These are phyloP conservation scores for Kodamaea nitidulidarum DNA, from an alignment of 805 yeast genomes.

Conservation along the genomic window DNA sequence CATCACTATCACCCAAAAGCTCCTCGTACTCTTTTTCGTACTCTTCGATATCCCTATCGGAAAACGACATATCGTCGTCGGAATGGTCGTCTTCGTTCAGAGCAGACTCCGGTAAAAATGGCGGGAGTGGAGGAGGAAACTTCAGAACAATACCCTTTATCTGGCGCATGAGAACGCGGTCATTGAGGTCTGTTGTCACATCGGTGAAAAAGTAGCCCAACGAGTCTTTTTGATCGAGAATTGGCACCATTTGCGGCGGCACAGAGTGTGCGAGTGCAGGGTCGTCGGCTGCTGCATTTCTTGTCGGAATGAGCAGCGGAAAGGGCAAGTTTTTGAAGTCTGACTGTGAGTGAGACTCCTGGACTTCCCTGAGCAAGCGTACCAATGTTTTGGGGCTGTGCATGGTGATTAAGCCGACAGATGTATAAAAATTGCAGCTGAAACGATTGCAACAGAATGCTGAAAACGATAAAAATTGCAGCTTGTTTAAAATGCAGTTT, in stretches of 20 bases:
- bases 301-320: slow-evolving; percentile 1
- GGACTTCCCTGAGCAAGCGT: slow-evolving; percentile 10
- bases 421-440: not conserved
- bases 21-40: slow-evolving; percentile 2
- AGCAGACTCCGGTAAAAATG: slow-evolving; percentile 13
- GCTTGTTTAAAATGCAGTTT: too few relatives aligned
- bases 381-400: slow-evolving; percentile 12
- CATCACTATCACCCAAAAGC: not conserved
- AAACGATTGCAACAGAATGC: too few relatives aligned
- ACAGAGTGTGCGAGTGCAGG: slow-evolving; percentile 24
- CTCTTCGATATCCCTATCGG: slow-evolving; percentile 6
- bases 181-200: slow-evolving; percentile 15
- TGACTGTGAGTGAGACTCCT: not conserved
- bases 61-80: slow-evolving; percentile 1
- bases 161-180: slow-evolving; percentile 16
- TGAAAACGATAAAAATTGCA: too few relatives aligned
- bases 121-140: slow-evolving; percentile 42
- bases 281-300: not conserved
- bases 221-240: slow-evolving; percentile 16
- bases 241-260: slow-evolving; percentile 36
- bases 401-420: too few relatives aligned
- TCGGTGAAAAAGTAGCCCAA: slow-evolving; percentile 32
- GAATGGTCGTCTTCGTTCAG: slow-evolving; percentile 1
- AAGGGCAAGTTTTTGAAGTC: not conserved
- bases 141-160: slow-evolving; percentile 19